A percentile compares a stretch with the other conserved stretches of the same genome.
These are phyloP conservation scores for Nyssa sinensis DNA, from an alignment of 148 eudicot genomes.

Conservation along the genomic window DNA sequence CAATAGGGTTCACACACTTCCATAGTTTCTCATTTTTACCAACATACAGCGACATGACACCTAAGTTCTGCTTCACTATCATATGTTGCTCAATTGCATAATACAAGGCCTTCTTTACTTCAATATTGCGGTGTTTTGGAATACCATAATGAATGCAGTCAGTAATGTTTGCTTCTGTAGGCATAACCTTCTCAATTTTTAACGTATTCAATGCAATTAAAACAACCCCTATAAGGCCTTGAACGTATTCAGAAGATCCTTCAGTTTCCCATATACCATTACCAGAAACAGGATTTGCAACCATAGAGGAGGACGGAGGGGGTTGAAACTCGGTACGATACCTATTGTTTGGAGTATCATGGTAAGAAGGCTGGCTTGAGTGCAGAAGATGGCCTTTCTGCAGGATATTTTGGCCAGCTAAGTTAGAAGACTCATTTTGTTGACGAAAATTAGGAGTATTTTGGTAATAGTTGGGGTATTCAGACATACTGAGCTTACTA, in stretches of 20 bases:
- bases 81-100: conserved; percentile 42
- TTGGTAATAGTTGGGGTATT: conserved; percentile 30
- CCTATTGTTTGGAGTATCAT: conserved; percentile 20
- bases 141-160: conserved; percentile 55
- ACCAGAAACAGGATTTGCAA: conserved; percentile 11
- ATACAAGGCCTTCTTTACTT: conserved; percentile 50
- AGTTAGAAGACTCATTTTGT: conserved; percentile 19
- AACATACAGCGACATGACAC: conserved; percentile 37
- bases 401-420: conserved; percentile 18
- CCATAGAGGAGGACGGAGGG: conserved; percentile 10
- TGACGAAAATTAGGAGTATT: conserved; percentile 19
- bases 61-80: conserved; percentile 36
- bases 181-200: conserved; percentile 40
- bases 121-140: conserved; percentile 35
- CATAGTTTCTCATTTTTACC: conserved; percentile 43
- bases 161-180: conserved; percentile 49
- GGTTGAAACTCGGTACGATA: conserved; percentile 15
- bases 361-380: conserved; percentile 18
- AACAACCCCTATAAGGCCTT: conserved; percentile 45
- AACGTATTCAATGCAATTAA: conserved; percentile 49
- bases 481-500: conserved; percentile 29
- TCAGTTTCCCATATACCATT: conserved; percentile 19
- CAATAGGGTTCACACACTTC: conserved; percentile 50
- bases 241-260: conserved; percentile 36
- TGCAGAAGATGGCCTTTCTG: conserved; percentile 24